phyloP scores from a whole-genome alignment of 2,329 filamentous ascomycete genomes.

The Diaporthe vaccinii region DNA sequence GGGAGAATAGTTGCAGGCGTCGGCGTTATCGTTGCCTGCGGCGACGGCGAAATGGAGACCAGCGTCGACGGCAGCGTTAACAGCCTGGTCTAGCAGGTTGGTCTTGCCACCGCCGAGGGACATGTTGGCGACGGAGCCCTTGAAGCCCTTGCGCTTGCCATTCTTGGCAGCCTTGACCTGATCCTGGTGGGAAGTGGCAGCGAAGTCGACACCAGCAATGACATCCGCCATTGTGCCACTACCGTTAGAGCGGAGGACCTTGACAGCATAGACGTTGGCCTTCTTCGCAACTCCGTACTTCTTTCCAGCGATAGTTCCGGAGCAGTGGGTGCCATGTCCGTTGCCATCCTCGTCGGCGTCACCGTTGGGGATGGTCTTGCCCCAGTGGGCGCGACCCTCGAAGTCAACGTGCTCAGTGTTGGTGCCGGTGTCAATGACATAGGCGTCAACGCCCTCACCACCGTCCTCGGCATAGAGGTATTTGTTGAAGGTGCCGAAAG shows the following conservation, averaged over 20 bases:
- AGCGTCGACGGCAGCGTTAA: conserved; percentile 91
- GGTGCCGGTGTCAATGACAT: conserved; percentile 98
- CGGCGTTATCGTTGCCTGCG: conserved; percentile 98
- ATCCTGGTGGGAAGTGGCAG: conserved; percentile 83
- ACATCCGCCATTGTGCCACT: conserved; percentile 99
- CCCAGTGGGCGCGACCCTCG: conserved; percentile 94
- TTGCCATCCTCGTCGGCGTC: conserved; percentile 95
- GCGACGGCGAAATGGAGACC: conserved; percentile 98
- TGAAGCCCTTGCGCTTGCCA: conserved; percentile 95
- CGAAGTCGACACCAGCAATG: conserved; percentile 97
- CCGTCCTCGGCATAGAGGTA: conserved; percentile 92
- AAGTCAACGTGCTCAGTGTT: conserved; percentile 97
- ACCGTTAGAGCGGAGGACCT: conserved; percentile 97
- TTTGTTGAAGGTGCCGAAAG: conserved; percentile 97
- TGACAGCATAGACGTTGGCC: conserved; percentile 95
- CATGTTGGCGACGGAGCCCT: conserved; percentile 99
- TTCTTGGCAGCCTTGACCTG: conserved; percentile 84
- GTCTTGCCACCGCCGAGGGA: conserved; percentile 98
- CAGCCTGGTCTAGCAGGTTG: conserved; percentile 87
- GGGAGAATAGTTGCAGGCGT: conserved; percentile 99
- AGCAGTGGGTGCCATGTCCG: conserved; percentile 99
- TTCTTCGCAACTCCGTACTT: conserved; percentile 99
- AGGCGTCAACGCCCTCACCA: conserved; percentile 98
- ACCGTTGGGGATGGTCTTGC: conserved; percentile 90
- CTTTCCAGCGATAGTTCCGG: conserved; percentile 96